Evolutionary conservation across 495 filamentous ascomycete genomes (phyloP), one percentile per base, ranked within the genome.

Genomic region (Penicillium macrosclerotiorum): DNA sequence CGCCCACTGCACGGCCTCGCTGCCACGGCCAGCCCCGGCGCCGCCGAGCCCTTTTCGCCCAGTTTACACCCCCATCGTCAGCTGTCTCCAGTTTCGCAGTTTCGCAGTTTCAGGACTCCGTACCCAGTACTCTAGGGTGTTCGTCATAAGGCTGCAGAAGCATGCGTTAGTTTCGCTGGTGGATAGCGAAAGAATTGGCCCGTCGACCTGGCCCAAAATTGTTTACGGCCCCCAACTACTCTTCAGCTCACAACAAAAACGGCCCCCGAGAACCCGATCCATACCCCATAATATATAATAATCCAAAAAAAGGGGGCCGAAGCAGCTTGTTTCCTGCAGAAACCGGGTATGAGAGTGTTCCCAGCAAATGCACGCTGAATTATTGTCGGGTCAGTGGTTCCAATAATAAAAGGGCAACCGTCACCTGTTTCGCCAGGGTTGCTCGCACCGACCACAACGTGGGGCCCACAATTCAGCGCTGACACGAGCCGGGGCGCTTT

Each of bases 131-230:
- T 44, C 31, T 14, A 30, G 36, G 24, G 23, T 33, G 26, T 45
- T 44, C 40, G 19, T 45, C 29, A 40, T 60, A 62, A 62, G 55
- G 59, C 55, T 62, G 59, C 55, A 62, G 50, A 50, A 25, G 29
- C 42, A 39, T 57, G 46, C 55, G 45, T 55, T 50, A 52, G 35
- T 48, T 37, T 57, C 26, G 39, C 26, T 3, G 2, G 16, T 42
- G 25, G 11, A 8, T 41, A 23, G 23, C 49, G 42, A 55, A 62
- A 48, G 18, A 52, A 36, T 26, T 44, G 22, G 38, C 29, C n/a
- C 23, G 16, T 29, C 22, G 20, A 30, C 35, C n/a, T 9, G 3
- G 5, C 25, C 46, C 17, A 22, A n/a, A n/a, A n/a, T n/a, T n/a
- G n/a, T n/a, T n/a, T 39, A 22, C 29, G 54, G 54, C 57, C 57